These are phyloP conservation scores for Corrigiola litoralis DNA, from an alignment of 179 eudicot genomes.

Conservation along the genomic window DNA sequence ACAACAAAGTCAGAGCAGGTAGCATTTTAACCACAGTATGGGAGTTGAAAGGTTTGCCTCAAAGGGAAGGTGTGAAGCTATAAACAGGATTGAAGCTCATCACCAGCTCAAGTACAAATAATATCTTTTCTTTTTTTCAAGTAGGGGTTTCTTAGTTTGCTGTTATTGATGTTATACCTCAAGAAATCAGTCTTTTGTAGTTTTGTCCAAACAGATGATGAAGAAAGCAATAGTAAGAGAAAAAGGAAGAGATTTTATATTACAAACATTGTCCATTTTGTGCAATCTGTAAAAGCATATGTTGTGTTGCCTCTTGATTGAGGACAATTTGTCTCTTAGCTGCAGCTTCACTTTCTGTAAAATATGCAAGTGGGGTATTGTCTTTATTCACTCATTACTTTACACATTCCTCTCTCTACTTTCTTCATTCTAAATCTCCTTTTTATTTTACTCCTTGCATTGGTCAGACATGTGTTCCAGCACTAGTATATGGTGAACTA, in stretches of 20 bases:
- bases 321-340: slow-evolving; percentile 28
- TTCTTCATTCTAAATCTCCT: not conserved
- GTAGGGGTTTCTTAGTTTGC: slow-evolving; percentile 10
- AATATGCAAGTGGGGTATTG: slow-evolving; percentile 22
- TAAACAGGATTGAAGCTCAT: slow-evolving; percentile 14
- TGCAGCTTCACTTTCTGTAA: slow-evolving; percentile 16
- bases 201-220: slow-evolving; percentile 26
- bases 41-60: slow-evolving; percentile 26
- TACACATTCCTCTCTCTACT: not conserved
- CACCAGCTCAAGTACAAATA: slow-evolving; percentile 33
- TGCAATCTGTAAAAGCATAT: slow-evolving; percentile 2
- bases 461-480: too few species aligned
- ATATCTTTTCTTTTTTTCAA: slow-evolving; percentile 9
- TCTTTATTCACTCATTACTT: slow-evolving; percentile 4
- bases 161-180: slow-evolving; percentile 15
- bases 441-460: not conserved
- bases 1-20: slow-evolving; percentile 19
- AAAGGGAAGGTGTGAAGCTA: slow-evolving; percentile 27
- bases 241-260: slow-evolving; percentile 6
- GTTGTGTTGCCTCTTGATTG: slow-evolving; percentile 8
- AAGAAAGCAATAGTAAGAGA: slow-evolving; percentile 16
- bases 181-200: slow-evolving; percentile 12
- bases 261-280: slow-evolving; percentile 10
- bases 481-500: too few species aligned
- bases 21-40: slow-evolving; percentile 13